These are phyloP conservation scores for Populus euphratica DNA, from an alignment of 345 rosid genomes.

Conservation along the genomic window DNA sequence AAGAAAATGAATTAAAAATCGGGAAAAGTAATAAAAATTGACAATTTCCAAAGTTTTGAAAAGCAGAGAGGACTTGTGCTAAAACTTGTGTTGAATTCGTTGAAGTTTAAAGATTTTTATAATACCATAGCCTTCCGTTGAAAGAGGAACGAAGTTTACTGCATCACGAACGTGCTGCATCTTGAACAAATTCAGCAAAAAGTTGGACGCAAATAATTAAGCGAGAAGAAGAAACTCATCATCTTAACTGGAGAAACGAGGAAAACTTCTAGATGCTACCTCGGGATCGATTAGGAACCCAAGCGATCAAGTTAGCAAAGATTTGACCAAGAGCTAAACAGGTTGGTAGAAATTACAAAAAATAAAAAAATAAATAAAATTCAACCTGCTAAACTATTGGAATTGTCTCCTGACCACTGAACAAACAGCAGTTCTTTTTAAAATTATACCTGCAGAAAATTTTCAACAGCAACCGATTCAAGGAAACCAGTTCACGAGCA, in stretches of 20 bases:
- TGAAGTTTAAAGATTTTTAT: no score
- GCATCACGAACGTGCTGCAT: no score
- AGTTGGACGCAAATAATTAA: neutral
- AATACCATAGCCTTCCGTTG: no score
- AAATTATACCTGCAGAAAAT: conserved; percentile 58
- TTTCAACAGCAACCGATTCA: no score
- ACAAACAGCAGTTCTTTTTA: conserved; percentile 61
- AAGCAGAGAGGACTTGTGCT: no score
- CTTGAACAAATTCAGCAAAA: neutral
- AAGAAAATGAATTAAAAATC: neutral
- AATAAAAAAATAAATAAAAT: neutral
- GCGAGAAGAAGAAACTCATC: neutral
- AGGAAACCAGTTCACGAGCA: no score
- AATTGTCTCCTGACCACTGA: conserved; percentile 99
- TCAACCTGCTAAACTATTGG: conserved; percentile 93
- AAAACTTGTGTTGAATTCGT: no score
- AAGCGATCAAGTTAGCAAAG: neutral
- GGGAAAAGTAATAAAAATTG: neutral
- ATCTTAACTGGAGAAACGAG: neutral
- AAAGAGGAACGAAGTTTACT: no score
- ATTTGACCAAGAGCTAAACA: neutral
- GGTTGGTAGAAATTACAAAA: neutral
- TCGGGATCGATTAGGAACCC: neutral
- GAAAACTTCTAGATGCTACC: neutral
- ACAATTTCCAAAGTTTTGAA: no score